A percentile compares a stretch with the other conserved stretches of the same genome.
Evolutionary conservation across 1,284 basidiomycete species (phyloP).

Genomic region (Boletus mariae): DNA sequence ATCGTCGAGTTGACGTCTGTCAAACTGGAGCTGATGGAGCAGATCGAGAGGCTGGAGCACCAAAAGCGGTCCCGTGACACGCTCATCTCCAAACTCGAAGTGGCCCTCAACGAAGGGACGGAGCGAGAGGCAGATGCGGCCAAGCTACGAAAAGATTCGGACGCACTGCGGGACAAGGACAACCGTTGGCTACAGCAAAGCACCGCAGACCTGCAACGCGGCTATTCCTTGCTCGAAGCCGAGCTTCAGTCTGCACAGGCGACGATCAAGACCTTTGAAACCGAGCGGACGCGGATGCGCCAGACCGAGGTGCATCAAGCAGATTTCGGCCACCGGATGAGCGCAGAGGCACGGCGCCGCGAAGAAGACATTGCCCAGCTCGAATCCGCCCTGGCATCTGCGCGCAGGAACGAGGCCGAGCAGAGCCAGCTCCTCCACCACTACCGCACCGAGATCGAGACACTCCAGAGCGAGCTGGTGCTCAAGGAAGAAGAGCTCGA

Average conservation of each 20-base stretch:
- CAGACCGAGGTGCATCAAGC: conserved; percentile 50
- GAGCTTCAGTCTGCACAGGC: conserved; percentile 54
- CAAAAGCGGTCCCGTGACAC: conserved; percentile 52
- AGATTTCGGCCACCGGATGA: conserved; percentile 27
- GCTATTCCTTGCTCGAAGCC: conserved; percentile 57
- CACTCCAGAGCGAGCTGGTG: conserved; percentile 53
- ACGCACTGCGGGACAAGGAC: conserved; percentile 49
- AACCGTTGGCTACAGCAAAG: conserved; percentile 44
- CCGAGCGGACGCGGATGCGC: conserved; percentile 53
- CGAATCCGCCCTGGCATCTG: conserved; percentile 26
- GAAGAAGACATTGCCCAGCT: conserved; percentile 47
- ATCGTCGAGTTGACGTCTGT: conserved; percentile 71
- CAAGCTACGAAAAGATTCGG: conserved; percentile 40
- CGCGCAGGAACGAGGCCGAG: conserved; percentile 47
- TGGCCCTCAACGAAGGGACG: conserved; percentile 49
- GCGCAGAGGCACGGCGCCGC: conserved; percentile 39
- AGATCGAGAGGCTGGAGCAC: conserved; percentile 52
- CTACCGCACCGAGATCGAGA: conserved; percentile 65
- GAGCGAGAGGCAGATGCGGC: conserved; percentile 47
- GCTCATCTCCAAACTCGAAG: conserved; percentile 60
- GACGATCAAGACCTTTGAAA: conserved; percentile 52
- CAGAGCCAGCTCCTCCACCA: conserved; percentile 57
- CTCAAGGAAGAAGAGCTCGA: conserved; percentile 64
- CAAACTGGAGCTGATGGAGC: conserved; percentile 65
- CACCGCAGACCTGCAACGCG: conserved; percentile 57